Evolutionary conservation across 208 protist species (phyloP), one percentile per base, ranked within the genome.

Genomic region (Tritrichomonas musculus): DNA sequence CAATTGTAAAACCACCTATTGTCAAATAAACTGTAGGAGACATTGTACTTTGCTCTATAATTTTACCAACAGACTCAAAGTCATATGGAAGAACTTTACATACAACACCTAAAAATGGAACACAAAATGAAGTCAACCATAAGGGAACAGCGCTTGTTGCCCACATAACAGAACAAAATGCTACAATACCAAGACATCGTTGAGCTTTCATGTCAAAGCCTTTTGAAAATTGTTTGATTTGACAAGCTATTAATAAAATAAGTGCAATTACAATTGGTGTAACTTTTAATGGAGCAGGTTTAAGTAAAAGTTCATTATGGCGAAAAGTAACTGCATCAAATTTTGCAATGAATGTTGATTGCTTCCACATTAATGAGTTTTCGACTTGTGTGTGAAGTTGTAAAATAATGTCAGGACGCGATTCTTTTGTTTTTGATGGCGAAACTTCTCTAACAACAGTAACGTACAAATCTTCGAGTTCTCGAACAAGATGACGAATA

Each of bases 1-100:
- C 77, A 39, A 88, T 88, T 27, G 77, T 88, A 39, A 88, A 88
- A 27, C 77, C 77, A 57, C 77, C 77, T 14, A 88, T 88, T 39
- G 77, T 88, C 4, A 88, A 36, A 49, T 57, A 88, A 57, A 88
- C 47, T 30, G 77, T 88, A 33, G 77, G 47, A 39, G 27, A 39
- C 77, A 88, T 88, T 17, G 47, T 88, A 17, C 47, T 20, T 20
- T 25, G 30, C 9, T 88, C 47, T 33, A 88, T 88, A 39, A 88
- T 0, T 57, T 88, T 88, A 33, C 77, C 77, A 53, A 88, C 41
- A 60, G 44, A 27, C 0, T 44, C 47, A 13, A 22, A 49, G 17
- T 44, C 47, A 30, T 82, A 50, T 17, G 77, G 44, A n/a, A 88
- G 25, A n/a, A 88, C 77, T 8, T 57, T 39, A 36, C 44, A 49